phyloP scores from a whole-genome alignment of 2,329 filamentous ascomycete genomes.

The Piedraia hortae region DNA sequence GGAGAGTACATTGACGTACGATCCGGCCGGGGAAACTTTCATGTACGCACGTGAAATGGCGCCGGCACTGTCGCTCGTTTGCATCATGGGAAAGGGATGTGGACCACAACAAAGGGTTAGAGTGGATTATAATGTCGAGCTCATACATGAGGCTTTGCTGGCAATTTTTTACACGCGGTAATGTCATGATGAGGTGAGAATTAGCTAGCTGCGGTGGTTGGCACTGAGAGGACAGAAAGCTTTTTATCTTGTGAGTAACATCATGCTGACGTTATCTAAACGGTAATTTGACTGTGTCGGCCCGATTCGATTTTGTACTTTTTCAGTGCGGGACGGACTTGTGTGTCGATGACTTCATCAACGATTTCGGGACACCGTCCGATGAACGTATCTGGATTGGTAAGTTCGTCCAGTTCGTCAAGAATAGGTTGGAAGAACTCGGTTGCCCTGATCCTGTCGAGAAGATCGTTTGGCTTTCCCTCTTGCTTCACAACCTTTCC shows the following conservation, averaged over 20 bases:
- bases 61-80: slow-evolving; percentile 40
- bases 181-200: slow-evolving; percentile 6
- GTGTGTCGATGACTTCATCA: slow-evolving; percentile 12
- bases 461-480: slow-evolving; percentile 53
- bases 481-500: slow-evolving; percentile 40
- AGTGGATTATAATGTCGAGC: slow-evolving; percentile 67
- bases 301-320: slow-evolving; percentile 12
- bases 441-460: slow-evolving; percentile 44
- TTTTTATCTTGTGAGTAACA: no score
- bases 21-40: slow-evolving; percentile 28
- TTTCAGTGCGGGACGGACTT: slow-evolving; percentile 13
- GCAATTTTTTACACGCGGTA: slow-evolving; percentile 61
- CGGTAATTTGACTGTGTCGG: no score
- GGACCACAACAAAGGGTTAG: slow-evolving; percentile 60
- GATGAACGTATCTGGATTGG: slow-evolving; percentile 14
- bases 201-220: no score
- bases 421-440: slow-evolving; percentile 37
- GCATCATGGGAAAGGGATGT: slow-evolving; percentile 59
- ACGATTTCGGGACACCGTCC: slow-evolving; percentile 16
- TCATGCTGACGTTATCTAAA: no score
- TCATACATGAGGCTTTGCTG: slow-evolving; percentile 49
- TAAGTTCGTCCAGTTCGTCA: slow-evolving; percentile 12
- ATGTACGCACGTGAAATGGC: slow-evolving; percentile 40
- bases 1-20: slow-evolving; percentile 34
- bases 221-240: no score